A percentile compares a stretch with the other conserved stretches of the same genome.
Evolutionary conservation across 805 yeast genomes (phyloP).

Genomic region (Candida nemodendra): DNA sequence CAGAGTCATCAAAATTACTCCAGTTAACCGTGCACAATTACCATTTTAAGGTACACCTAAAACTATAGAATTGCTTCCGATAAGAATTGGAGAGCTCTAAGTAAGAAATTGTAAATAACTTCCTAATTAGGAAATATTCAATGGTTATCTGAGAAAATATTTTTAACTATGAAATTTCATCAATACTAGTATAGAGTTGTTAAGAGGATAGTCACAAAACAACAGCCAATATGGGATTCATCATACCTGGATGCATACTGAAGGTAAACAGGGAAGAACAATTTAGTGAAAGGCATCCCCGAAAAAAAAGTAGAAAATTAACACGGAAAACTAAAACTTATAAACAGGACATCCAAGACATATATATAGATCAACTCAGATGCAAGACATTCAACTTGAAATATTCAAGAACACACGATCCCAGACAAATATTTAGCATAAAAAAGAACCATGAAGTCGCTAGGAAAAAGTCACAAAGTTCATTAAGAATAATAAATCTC

Average conservation of each 20-base stretch:
- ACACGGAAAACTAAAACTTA: neutral
- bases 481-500: neutral
- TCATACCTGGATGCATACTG: slow-evolving; percentile 11
- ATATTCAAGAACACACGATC: neutral
- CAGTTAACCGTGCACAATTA: too few species aligned
- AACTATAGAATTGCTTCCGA: too few species aligned
- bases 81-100: too few species aligned
- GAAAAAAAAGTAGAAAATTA: neutral
- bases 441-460: neutral
- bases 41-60: too few species aligned
- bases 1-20: too few species aligned
- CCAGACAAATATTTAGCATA: too few species aligned
- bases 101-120: too few species aligned
- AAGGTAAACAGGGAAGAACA: neutral
- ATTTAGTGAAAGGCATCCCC: neutral
- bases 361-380: neutral
- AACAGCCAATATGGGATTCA: slow-evolving; percentile 10
- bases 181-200: neutral
- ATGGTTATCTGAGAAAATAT: neutral
- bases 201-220: neutral
- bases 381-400: neutral
- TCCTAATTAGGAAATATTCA: neutral
- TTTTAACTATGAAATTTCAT: neutral
- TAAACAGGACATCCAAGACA: neutral
- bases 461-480: neutral